A percentile compares a stretch with the other conserved stretches of the same genome.
Conservation (phyloP, 2,329 filamentous ascomycete species). For the Aspergillus latus region DNA sequence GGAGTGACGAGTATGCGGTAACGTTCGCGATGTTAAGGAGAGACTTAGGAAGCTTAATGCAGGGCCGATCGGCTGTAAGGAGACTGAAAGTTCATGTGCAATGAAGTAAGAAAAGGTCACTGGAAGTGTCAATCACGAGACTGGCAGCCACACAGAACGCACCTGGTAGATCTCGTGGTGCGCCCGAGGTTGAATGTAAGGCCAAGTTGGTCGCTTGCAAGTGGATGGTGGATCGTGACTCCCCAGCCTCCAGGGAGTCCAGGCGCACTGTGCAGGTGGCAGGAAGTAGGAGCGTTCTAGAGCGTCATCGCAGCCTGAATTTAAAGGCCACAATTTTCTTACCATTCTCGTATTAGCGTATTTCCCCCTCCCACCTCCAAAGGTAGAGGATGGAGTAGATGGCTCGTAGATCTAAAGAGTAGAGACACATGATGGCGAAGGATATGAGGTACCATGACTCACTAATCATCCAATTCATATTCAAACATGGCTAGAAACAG, state of each 20-base stretch:
- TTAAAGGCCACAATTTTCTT: conserved; percentile 12
- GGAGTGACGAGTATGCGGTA: conserved; percentile 5
- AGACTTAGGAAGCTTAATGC: conserved; percentile 7
- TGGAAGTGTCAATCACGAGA: conserved; percentile 18
- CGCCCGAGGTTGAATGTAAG: conserved; percentile 13
- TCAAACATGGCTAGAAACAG: conserved; percentile 19
- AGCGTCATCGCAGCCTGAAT: conserved; percentile 19
- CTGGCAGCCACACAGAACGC: conserved; percentile 1
- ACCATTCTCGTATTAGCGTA: background rate
- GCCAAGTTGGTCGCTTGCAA: conserved; percentile 15
- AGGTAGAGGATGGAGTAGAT: no score
- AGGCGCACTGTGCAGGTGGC: background rate
- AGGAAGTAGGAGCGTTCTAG: background rate
- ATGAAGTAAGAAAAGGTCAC: conserved; percentile 16
- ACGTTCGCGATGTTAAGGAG: conserved; percentile 9
- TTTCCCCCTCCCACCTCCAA: no score
- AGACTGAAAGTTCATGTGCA: conserved; percentile 8
- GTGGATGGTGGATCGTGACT: conserved; percentile 5
- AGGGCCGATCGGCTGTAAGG: conserved; percentile 9
- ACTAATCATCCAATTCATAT: conserved; percentile 22
- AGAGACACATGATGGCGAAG: no score
- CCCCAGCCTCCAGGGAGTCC: conserved; percentile 2
- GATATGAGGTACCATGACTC: background rate
- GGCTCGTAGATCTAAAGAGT: no score
- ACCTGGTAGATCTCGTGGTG: conserved; percentile 6